Evolutionary conservation across 352 stramenopile species (phyloP).

Genomic region (Phytophthora tentaculata): DNA sequence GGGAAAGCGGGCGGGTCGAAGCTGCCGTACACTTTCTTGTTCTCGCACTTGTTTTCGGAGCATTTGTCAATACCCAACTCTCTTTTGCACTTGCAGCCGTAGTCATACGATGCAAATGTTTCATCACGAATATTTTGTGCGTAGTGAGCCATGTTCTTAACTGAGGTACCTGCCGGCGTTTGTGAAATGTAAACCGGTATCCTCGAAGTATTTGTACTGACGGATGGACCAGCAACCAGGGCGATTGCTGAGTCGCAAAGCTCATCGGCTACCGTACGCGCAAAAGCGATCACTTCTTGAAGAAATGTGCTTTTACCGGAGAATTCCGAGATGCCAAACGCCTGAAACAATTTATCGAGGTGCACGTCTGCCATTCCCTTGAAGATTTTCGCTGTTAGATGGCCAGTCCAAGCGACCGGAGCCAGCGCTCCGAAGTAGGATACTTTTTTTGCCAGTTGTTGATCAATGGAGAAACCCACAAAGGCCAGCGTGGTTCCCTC

Average conservation of each 20-base stretch:
- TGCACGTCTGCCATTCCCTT: slow-evolving; percentile 32
- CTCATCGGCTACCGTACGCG: slow-evolving; percentile 43
- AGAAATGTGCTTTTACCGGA: slow-evolving; percentile 36
- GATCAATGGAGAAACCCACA: slow-evolving; percentile 52
- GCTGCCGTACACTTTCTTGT: slow-evolving; percentile 51
- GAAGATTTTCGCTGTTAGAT: slow-evolving; percentile 46
- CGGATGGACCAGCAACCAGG: slow-evolving; percentile 40
- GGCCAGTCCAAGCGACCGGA: slow-evolving; percentile 46
- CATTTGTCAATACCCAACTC: slow-evolving; percentile 38
- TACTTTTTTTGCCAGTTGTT: slow-evolving; percentile 53
- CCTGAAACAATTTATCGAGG: slow-evolving; percentile 43
- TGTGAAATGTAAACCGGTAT: slow-evolving; percentile 62
- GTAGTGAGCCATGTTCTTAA: slow-evolving; percentile 65
- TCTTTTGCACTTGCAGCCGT: slow-evolving; percentile 47
- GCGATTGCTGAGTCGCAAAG: slow-evolving; percentile 45
- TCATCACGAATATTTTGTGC: slow-evolving; percentile 55
- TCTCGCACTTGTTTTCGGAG: slow-evolving; percentile 38
- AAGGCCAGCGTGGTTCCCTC: slow-evolving; percentile 61
- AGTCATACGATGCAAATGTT: slow-evolving; percentile 57
- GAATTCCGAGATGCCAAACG: slow-evolving; percentile 51
- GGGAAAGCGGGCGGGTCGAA: slow-evolving; percentile 43
- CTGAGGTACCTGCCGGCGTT: slow-evolving; percentile 55
- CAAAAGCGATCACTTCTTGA: slow-evolving; percentile 38
- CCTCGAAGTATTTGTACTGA: slow-evolving; percentile 52
- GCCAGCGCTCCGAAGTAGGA: slow-evolving; percentile 58